Evolutionary conservation across 176 grass and related monocot species (phyloP).

Genomic region (Triticum aestivum): DNA sequence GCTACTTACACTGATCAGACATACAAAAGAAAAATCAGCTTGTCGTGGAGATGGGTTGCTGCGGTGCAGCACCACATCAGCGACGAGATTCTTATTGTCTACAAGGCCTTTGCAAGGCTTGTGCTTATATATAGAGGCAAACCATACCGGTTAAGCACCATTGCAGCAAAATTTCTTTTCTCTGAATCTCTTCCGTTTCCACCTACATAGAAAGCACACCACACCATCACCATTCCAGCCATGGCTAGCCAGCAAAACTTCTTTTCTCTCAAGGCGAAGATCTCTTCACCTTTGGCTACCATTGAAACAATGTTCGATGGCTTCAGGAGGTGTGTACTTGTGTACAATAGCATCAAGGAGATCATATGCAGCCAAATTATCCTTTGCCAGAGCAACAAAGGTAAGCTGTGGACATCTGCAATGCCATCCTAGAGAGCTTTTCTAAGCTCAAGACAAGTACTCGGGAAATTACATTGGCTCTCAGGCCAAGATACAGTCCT

Average conservation of each 20-base stretch:
- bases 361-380: slow-evolving; percentile 28
- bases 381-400: slow-evolving; percentile 32
- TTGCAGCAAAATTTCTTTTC: neutral
- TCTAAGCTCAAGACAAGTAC: slow-evolving; percentile 8
- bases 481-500: slow-evolving; percentile 31
- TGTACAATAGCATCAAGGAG: slow-evolving; percentile 28
- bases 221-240: neutral
- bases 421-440: slow-evolving; percentile 12
- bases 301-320: neutral
- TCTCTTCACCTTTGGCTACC: neutral
- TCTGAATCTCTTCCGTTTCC: slow-evolving; percentile 19
- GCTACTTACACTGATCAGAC: neutral
- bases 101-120: neutral
- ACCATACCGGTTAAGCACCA: slow-evolving; percentile 8
- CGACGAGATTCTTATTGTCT: slow-evolving; percentile 9
- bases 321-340: slow-evolving; percentile 12
- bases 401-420: slow-evolving; percentile 37
- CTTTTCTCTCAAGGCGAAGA: neutral
- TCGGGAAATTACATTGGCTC: slow-evolving; percentile 11
- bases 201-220: neutral
- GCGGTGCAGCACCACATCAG: neutral
- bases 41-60: slow-evolving; percentile 13
- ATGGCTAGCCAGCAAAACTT: slow-evolving; percentile 48
- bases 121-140: slow-evolving; percentile 14
- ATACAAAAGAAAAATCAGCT: slow-evolving; percentile 4